Percentiles rank a stretch among this genome's conserved stretches.
phyloP scores from a whole-genome alignment of 257 asterid species.

The Capsicum baccatum region DNA sequence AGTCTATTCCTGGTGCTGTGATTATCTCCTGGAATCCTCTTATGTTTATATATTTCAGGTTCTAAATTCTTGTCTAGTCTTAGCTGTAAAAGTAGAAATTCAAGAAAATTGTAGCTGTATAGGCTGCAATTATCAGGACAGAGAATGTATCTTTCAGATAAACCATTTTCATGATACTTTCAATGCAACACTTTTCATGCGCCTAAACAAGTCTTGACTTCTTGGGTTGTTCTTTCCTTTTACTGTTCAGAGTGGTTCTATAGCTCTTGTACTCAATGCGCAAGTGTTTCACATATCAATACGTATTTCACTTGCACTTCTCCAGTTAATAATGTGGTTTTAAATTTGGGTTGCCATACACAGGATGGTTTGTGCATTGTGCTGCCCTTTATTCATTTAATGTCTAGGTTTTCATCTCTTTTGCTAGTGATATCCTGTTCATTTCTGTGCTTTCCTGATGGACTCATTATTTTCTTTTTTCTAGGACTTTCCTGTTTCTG shows the following conservation, averaged over 20 bases:
- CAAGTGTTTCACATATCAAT: slow-evolving; percentile 1
- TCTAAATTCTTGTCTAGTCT: slow-evolving; percentile 9
- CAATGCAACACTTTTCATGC: slow-evolving; percentile 7
- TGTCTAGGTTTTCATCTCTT: neutral
- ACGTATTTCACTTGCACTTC: neutral
- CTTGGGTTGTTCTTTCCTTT: slow-evolving; percentile 10
- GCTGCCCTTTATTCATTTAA: too few species aligned
- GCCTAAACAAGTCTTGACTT: neutral
- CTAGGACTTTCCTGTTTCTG: neutral
- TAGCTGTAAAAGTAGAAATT: neutral
- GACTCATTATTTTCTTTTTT: neutral
- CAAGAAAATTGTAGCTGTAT: neutral
- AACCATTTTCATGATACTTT: neutral
- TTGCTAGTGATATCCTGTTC: slow-evolving; percentile 19
- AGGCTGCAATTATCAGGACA: slow-evolving; percentile 23
- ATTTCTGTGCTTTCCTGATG: neutral
- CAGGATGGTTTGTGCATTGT: too few species aligned
- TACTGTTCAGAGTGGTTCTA: neutral
- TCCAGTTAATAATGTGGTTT: neutral
- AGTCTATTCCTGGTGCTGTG: neutral
- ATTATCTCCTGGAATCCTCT: neutral
- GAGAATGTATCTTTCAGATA: neutral
- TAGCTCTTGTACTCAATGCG: neutral
- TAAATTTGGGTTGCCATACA: neutral
- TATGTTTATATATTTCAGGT: neutral